These are phyloP conservation scores for Calycina marina DNA, from an alignment of 2,329 filamentous ascomycete genomes.

Conservation along the genomic window DNA sequence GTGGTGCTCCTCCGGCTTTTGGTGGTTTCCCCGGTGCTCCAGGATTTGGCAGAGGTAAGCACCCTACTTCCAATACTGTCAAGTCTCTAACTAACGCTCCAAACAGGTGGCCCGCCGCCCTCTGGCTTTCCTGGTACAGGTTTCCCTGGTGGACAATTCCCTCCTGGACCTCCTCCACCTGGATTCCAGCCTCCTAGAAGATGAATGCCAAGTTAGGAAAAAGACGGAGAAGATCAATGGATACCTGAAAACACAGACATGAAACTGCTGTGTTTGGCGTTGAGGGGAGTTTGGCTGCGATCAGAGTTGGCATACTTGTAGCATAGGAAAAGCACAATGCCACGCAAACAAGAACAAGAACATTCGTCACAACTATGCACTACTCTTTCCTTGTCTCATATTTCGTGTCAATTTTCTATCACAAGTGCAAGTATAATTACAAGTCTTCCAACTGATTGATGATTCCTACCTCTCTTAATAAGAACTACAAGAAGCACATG, in stretches of 20 bases:
- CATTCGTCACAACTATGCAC: too few relatives aligned
- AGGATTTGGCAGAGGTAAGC: constrained; percentile 39
- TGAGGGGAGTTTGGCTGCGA: constrained; percentile 20
- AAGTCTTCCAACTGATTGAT: too few relatives aligned
- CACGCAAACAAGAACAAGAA: constrained; percentile 7
- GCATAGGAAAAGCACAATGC: constrained; percentile 18
- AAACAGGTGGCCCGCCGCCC: constrained; percentile 35
- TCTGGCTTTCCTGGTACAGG: constrained; percentile 26
- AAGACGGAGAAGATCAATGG: too few relatives aligned
- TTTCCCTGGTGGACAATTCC: constrained; percentile 23
- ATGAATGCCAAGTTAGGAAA: constrained; percentile 4
- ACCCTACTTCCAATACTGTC: too few relatives aligned
- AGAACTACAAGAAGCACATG: too few relatives aligned
- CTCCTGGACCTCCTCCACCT: constrained; percentile 40
- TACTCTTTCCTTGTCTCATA: too few relatives aligned
- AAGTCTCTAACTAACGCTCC: too few relatives aligned
- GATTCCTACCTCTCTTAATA: too few relatives aligned
- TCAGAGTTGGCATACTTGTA: constrained; percentile 21
- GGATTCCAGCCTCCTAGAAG: constrained; percentile 28
- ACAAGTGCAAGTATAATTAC: too few relatives aligned
- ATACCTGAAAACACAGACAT: constrained; percentile 17
- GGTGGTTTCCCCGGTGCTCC: constrained; percentile 37
- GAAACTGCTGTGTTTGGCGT: too few relatives aligned
- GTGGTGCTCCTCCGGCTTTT: constrained; percentile 53
- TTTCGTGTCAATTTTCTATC: too few relatives aligned